Evolutionary conservation across 2,329 filamentous ascomycete genomes (phyloP).

Genomic region (Ceratocystis papillata): DNA sequence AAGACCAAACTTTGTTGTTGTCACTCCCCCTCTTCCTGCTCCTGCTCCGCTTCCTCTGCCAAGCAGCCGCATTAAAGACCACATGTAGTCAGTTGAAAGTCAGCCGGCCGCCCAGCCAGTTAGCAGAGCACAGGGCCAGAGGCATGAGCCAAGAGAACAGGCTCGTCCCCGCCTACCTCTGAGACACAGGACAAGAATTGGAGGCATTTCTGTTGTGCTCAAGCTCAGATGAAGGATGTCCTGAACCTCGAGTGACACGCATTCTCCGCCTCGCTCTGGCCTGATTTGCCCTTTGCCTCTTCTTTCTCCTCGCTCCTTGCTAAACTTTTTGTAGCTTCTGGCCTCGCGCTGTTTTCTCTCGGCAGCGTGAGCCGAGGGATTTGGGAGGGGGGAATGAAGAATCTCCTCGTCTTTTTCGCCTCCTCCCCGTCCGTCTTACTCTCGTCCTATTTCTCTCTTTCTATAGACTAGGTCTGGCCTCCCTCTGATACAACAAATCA

Average conservation of each 20-base stretch:
- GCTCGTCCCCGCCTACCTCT: background rate
- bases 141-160: background rate
- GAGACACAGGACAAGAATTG: background rate
- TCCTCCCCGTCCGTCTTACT: background rate
- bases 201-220: background rate
- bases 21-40: background rate
- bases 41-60: background rate
- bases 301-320: background rate
- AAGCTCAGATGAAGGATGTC: constrained; percentile 11
- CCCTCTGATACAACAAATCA: too few relatives aligned
- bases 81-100: background rate
- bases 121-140: background rate
- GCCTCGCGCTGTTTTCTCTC: background rate
- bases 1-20: background rate
- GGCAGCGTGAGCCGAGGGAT: background rate
- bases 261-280: background rate
- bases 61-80: background rate
- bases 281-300: background rate
- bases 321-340: too few relatives aligned
- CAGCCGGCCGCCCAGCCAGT: background rate
- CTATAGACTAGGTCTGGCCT: too few relatives aligned
- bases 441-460: background rate
- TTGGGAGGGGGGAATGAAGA: background rate
- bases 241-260: background rate
- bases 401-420: too few relatives aligned